phyloP scores from a whole-genome alignment of 495 filamentous ascomycete species.

The Penicillium salamii region DNA sequence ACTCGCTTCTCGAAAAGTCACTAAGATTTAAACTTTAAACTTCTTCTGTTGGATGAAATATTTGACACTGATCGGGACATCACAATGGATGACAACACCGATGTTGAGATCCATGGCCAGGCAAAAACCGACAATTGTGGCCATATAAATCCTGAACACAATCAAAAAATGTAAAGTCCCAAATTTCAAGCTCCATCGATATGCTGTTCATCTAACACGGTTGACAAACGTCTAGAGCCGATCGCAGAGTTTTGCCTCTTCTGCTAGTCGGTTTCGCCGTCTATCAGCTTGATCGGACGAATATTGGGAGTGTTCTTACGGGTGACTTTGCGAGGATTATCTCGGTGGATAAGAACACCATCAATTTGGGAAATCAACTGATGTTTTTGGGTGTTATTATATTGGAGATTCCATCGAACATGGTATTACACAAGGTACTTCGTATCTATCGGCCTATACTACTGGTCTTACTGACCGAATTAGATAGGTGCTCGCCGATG shows the following conservation, averaged over 20 bases:
- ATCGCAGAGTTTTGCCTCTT: conserved; percentile 35
- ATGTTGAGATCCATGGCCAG: no score
- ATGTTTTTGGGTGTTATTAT: conserved; percentile 52
- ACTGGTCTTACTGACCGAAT: conserved; percentile 12
- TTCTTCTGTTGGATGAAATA: no score
- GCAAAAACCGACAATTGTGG: no score
- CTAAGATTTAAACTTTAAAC: no score
- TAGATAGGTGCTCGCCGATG: conserved; percentile 48
- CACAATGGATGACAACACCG: no score
- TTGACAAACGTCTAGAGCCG: background rate
- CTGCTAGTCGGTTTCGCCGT: conserved; percentile 49
- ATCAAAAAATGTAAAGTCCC: no score
- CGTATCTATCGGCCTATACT: background rate
- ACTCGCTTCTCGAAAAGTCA: no score
- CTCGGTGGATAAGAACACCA: conserved; percentile 46
- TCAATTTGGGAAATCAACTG: conserved; percentile 54
- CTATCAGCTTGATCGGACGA: conserved; percentile 47
- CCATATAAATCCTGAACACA: no score
- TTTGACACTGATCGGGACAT: no score
- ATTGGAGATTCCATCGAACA: conserved; percentile 53
- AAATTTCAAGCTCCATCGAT: no score
- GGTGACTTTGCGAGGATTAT: conserved; percentile 42
- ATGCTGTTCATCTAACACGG: no score
- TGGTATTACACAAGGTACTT: conserved; percentile 30
- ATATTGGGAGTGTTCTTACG: conserved; percentile 45